These are phyloP conservation scores for Papiliotrema nemorosa DNA, from an alignment of 1,284 basidiomycete species.

Conservation along the genomic window DNA sequence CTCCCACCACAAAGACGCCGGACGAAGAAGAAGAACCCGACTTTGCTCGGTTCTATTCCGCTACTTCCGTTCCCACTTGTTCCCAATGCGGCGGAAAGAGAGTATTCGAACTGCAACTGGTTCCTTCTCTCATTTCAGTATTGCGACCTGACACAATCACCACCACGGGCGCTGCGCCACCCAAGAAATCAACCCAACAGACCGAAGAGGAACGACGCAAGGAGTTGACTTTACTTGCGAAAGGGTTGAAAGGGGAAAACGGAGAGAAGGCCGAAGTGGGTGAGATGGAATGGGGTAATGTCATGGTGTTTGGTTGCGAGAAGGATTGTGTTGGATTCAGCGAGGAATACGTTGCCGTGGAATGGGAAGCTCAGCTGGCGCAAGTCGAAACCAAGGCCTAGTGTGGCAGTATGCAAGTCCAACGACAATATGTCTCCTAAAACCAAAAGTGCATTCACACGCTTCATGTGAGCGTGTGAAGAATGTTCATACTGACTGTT, in stretches of 20 bases:
- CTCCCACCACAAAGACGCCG: conserved; percentile 26
- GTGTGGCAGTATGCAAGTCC: background rate
- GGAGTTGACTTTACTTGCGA: conserved; percentile 34
- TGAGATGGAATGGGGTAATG: conserved; percentile 51
- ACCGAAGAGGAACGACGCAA: conserved; percentile 41
- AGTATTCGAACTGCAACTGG: conserved; percentile 49
- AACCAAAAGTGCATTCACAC: too few species aligned
- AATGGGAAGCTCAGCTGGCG: conserved; percentile 41
- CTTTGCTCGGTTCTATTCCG: conserved; percentile 28
- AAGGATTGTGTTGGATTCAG: conserved; percentile 45
- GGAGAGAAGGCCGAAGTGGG: conserved; percentile 20
- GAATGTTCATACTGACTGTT: too few species aligned
- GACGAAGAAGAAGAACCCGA: conserved; percentile 41
- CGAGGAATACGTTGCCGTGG: conserved; percentile 50
- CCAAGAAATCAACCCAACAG: conserved; percentile 14
- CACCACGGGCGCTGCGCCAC: conserved; percentile 25
- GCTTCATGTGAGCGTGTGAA: too few species aligned
- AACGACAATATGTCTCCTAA: background rate
- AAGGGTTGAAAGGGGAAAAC: conserved; percentile 15
- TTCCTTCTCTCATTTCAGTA: conserved; percentile 45
- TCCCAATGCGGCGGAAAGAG: conserved; percentile 34
- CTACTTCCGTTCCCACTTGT: conserved; percentile 36
- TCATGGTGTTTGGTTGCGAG: conserved; percentile 48
- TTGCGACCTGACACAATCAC: conserved; percentile 34
- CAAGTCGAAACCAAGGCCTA: background rate